phyloP scores from a whole-genome alignment of 2,329 filamentous ascomycete species.

The Emmonsia crescens region DNA sequence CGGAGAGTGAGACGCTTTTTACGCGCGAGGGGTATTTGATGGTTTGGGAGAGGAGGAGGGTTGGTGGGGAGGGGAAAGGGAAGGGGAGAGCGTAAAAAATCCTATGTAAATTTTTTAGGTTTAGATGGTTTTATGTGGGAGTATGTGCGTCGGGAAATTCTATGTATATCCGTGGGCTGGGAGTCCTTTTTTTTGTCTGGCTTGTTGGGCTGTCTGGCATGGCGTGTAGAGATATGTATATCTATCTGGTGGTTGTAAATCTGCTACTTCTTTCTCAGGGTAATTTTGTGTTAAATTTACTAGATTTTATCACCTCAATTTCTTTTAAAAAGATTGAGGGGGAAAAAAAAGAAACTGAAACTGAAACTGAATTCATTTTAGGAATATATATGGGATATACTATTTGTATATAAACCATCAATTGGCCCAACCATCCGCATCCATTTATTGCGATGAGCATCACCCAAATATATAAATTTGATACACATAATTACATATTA shows the following conservation, averaged over 20 bases:
- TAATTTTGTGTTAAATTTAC: too few relatives aligned
- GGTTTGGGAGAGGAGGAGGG: conserved; percentile 79
- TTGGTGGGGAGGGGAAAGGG: conserved; percentile 23
- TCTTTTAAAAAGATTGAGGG: too few relatives aligned
- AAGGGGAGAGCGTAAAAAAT: conserved; percentile 25
- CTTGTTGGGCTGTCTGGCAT: neutral
- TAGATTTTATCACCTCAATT: too few relatives aligned
- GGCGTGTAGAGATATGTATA: neutral
- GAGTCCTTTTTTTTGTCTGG: neutral
- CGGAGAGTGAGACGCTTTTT: conserved; percentile 80
- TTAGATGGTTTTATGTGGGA: neutral
- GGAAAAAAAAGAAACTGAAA: too few relatives aligned
- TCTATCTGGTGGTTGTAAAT: neutral
- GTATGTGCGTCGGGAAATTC: neutral
- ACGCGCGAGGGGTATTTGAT: conserved; percentile 91
- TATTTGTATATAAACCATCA: too few relatives aligned
- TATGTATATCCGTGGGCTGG: neutral
- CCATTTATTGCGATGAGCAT: neutral
- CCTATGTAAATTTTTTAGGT: neutral
- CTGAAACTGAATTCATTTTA: too few relatives aligned
- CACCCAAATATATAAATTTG: neutral
- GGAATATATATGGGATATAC: too few relatives aligned
- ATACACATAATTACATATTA: neutral
- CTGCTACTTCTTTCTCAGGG: neutral
- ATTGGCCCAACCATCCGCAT: neutral